A percentile compares a stretch with the other conserved stretches of the same genome.
Conservation (phyloP, 225 moss, liverwort and hornwort genomes). For the Pseudisothecium myosuroides region DNA sequence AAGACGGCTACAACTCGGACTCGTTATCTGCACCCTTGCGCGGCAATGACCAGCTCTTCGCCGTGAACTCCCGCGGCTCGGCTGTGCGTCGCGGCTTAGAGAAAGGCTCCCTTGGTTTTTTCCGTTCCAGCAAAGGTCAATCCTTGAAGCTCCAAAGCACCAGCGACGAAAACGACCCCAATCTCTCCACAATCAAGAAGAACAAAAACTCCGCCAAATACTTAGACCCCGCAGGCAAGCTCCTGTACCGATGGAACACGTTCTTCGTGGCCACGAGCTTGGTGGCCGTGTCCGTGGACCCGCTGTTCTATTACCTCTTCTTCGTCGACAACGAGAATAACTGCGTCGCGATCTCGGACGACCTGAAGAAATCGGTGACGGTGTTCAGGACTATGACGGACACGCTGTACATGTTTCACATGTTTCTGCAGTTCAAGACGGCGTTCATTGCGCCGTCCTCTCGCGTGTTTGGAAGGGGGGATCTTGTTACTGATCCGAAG, state of each 20-base stretch:
- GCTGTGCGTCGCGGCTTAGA: slow-evolving; percentile 13
- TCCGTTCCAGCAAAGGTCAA: not conserved
- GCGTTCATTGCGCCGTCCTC: slow-evolving; percentile 37
- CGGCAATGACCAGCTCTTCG: not conserved
- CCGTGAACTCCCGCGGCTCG: not conserved
- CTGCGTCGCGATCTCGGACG: slow-evolving; percentile 15
- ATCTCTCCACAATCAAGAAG: not conserved
- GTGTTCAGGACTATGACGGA: slow-evolving; percentile 56
- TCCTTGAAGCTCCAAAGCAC: not conserved
- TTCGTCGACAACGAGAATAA: not conserved
- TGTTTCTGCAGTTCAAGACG: slow-evolving; percentile 43
- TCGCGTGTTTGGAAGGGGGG: slow-evolving; percentile 43
- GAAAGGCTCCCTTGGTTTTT: slow-evolving; percentile 5
- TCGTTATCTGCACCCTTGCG: not conserved
- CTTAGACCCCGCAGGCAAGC: slow-evolving; percentile 22
- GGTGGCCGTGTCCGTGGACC: slow-evolving; percentile 57
- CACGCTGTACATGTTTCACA: slow-evolving; percentile 45
- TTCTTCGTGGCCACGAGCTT: slow-evolving; percentile 49
- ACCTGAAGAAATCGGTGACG: slow-evolving; percentile 27
- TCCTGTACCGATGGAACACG: slow-evolving; percentile 37
- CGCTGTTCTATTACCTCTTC: slow-evolving; percentile 58
- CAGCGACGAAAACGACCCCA: not conserved
- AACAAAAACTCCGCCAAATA: not conserved
- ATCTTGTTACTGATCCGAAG: slow-evolving; percentile 33
- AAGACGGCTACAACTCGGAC: not conserved